Base-by-base conservation (phyloP, 129 eudicot genomes). In the Flaveria brownii region DNA sequence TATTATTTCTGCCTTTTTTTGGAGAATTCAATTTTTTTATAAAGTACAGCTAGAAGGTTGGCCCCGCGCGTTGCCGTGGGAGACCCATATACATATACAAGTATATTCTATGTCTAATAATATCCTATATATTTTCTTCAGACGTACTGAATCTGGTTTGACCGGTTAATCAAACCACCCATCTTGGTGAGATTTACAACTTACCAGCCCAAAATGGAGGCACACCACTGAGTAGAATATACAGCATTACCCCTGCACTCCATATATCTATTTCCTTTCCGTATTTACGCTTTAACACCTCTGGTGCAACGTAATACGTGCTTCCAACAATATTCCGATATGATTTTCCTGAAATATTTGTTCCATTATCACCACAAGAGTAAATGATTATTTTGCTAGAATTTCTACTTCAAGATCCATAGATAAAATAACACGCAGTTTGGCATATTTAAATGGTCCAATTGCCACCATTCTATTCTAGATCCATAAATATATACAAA, bases 201-300 rank as follows among this genome's bases (percentile, higher is more conserved):
- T 88, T 84, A 93, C 98, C 92, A 45, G 92, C 98, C 98, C 98
- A 93, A 75, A 93, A 93, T 13, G 98, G 96, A 50, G 98, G 98
- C 16, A 90, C 98, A 68, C 98, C 98, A 77, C 90, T 88, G 77
- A 93, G 96, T 76, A 93, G 82, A 70, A 93, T 93, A 78, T 90
- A 93, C 75, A 93, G 72, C 85, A 93, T 93, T 36, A 90, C 96
- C 50, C 98, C 98, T 68, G 98, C 98, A 75, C 98, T 93, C 96
- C 96, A 93, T 62, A 93, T 74, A 78, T 93, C 98, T 14, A 84
- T 86, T 80, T 93, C 98, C 70, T 93, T 93, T 39, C 98, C 98
- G 70, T 93, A 93, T 84, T 77, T 83, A 28, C 98, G 89, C 50
- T 84, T 83, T 72, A 93, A 77, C 3, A 93, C 98, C 78, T 93